phyloP scores from a whole-genome alignment of 495 filamentous ascomycete genomes.

The Bacidia rubella region DNA sequence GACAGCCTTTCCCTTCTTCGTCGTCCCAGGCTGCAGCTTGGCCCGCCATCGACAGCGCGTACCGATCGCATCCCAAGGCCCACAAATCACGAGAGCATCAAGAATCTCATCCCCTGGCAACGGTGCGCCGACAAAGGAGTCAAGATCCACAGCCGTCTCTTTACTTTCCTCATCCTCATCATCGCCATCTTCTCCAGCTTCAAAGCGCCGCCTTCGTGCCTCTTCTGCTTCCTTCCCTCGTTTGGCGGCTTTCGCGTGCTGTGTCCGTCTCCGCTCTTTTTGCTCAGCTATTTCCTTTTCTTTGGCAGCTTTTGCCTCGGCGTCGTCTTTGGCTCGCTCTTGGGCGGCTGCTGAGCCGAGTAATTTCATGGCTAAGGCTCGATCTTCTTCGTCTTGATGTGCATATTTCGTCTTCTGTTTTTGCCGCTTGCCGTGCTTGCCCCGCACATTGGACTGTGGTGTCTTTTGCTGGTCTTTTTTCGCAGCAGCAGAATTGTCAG shows the following conservation, averaged over 20 bases:
- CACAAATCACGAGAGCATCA: slow-evolving; percentile 78
- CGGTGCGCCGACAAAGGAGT: slow-evolving; percentile 63
- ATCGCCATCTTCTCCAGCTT: slow-evolving; percentile 40
- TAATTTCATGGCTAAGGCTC: slow-evolving; percentile 63
- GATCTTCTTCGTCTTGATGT: slow-evolving; percentile 88
- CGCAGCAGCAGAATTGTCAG: not conserved
- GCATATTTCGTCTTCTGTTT: slow-evolving; percentile 85
- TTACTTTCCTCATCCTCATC: slow-evolving; percentile 39
- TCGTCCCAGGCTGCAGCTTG: slow-evolving; percentile 78
- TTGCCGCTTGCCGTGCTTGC: slow-evolving; percentile 73
- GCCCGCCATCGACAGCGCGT: slow-evolving; percentile 70
- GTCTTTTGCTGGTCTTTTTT: slow-evolving; percentile 21
- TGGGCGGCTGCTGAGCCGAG: slow-evolving; percentile 57
- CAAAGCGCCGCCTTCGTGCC: slow-evolving; percentile 35
- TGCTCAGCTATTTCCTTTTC: slow-evolving; percentile 51
- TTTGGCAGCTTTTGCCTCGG: slow-evolving; percentile 35
- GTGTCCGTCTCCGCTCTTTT: slow-evolving; percentile 57
- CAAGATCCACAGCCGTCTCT: slow-evolving; percentile 44
- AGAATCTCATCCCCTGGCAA: slow-evolving; percentile 77
- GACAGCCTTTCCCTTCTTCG: slow-evolving; percentile 92
- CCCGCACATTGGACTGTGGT: slow-evolving; percentile 44
- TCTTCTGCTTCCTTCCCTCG: slow-evolving; percentile 49
- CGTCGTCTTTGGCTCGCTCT: slow-evolving; percentile 36
- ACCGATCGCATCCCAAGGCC: slow-evolving; percentile 69
- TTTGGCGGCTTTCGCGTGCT: slow-evolving; percentile 61